Percentiles rank a stretch among this genome's conserved stretches.
Evolutionary conservation across 2,329 filamentous ascomycete genomes (phyloP).

Genomic region (Periconia macrospinosa): DNA sequence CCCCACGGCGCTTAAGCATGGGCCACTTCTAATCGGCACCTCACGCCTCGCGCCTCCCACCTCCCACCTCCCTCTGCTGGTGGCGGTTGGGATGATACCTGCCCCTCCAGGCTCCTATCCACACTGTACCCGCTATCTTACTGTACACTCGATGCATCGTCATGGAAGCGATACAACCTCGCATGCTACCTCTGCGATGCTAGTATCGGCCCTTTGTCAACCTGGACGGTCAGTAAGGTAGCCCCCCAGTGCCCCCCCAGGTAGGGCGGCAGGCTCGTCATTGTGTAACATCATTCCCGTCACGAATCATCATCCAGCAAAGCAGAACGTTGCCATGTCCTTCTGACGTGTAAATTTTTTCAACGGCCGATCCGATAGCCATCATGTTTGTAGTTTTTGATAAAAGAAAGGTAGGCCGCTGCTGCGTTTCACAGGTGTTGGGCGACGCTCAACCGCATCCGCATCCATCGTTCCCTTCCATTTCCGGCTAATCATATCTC

Average conservation of each 20-base stretch:
- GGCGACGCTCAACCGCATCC: constrained; percentile 31
- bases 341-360: neutral
- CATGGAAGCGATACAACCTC: constrained; percentile 38
- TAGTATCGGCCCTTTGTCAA: neutral
- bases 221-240: neutral
- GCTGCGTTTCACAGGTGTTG: constrained; percentile 20
- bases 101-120: constrained; percentile 8
- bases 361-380: neutral
- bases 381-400: constrained; percentile 11
- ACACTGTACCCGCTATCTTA: constrained; percentile 14
- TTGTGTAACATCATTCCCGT: constrained; percentile 29
- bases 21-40: constrained; percentile 20
- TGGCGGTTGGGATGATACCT: constrained; percentile 22
- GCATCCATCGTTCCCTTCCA: constrained; percentile 16
- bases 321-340: constrained; percentile 15
- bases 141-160: constrained; percentile 18
- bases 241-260: constrained; percentile 9
- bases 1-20: constrained; percentile 23
- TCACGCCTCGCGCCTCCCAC: constrained; percentile 7
- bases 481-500: constrained; percentile 10
- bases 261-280: constrained; percentile 14
- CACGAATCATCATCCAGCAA: constrained; percentile 10
- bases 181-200: constrained; percentile 22
- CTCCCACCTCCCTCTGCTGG: too few relatives aligned
- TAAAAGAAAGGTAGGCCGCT: constrained; percentile 23